These are phyloP conservation scores for Tinospora cordifolia DNA, from an alignment of 164 flowering plant species.

Conservation along the genomic window DNA sequence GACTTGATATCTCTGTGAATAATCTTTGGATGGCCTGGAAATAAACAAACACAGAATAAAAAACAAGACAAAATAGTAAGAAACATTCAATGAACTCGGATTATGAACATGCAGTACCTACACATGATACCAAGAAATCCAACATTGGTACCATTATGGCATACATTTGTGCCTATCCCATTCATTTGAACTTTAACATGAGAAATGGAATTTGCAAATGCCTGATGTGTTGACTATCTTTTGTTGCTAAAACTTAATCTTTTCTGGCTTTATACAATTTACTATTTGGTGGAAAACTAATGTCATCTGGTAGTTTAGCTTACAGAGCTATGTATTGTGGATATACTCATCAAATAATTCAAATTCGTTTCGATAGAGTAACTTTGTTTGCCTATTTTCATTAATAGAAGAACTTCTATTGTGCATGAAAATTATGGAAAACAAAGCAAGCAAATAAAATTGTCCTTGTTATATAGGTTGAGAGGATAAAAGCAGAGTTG, in stretches of 20 bases:
- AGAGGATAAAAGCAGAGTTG: slow-evolving; percentile 5
- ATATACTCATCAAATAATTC: too few species aligned
- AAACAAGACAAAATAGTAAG: background rate
- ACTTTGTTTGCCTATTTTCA: background rate
- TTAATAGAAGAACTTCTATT: background rate
- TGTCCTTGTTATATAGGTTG: background rate
- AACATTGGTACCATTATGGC: background rate
- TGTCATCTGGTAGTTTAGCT: too few species aligned
- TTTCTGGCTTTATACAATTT: too few species aligned
- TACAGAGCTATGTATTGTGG: too few species aligned
- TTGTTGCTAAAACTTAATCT: too few species aligned
- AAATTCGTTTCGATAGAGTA: too few species aligned
- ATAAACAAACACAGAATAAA: background rate
- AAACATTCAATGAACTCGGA: background rate
- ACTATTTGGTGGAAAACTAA: too few species aligned
- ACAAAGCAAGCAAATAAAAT: background rate
- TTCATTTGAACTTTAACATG: background rate
- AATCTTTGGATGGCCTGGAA: slow-evolving; percentile 69
- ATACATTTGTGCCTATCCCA: background rate
- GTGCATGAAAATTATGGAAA: background rate
- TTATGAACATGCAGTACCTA: background rate
- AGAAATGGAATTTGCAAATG: background rate
- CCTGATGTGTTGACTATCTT: too few species aligned
- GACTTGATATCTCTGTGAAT: slow-evolving; percentile 83
- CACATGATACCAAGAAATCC: background rate